Evolutionary conservation across 352 stramenopile genomes (phyloP).

Genomic region (Phytopythium delawarense): DNA sequence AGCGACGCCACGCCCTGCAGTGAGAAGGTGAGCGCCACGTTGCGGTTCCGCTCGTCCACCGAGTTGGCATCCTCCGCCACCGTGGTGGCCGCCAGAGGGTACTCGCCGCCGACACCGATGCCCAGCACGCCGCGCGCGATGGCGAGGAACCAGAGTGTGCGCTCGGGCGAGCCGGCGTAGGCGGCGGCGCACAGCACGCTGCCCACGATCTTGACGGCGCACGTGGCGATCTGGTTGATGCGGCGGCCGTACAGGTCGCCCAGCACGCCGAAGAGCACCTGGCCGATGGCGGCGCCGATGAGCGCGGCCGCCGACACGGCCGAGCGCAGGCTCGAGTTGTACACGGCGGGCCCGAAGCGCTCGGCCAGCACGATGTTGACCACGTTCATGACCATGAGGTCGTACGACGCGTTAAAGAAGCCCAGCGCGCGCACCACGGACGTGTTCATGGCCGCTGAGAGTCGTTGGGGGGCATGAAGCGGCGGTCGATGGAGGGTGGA

Average conservation of each 20-base stretch:
- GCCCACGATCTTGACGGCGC: conserved; percentile 27
- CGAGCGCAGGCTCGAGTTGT: conserved; percentile 29
- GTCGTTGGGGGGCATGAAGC: not conserved
- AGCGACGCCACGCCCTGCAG: conserved; percentile 59
- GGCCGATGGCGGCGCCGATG: conserved; percentile 33
- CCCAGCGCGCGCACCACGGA: conserved; percentile 35
- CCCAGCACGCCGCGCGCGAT: conserved; percentile 31
- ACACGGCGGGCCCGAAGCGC: conserved; percentile 29
- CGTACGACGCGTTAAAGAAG: conserved; percentile 48
- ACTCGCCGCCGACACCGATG: conserved; percentile 35
- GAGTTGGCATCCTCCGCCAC: conserved; percentile 49
- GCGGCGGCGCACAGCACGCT: conserved; percentile 28
- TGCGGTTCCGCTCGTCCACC: conserved; percentile 36
- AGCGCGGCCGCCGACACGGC: conserved; percentile 33
- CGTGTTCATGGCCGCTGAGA: conserved; percentile 21
- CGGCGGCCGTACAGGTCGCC: conserved; percentile 35
- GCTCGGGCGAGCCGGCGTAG: conserved; percentile 22
- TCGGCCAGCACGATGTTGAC: conserved; percentile 43
- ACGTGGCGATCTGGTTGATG: conserved; percentile 40
- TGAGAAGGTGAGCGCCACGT: conserved; percentile 57
- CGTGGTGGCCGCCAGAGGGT: conserved; percentile 42
- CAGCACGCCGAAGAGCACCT: conserved; percentile 36
- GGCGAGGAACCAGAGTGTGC: conserved; percentile 37
- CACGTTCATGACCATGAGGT: conserved; percentile 49
- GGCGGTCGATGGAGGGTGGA: not conserved